Conservation (phyloP, 2,329 filamentous ascomycete genomes). For the Phyllosticta ampelicida region DNA sequence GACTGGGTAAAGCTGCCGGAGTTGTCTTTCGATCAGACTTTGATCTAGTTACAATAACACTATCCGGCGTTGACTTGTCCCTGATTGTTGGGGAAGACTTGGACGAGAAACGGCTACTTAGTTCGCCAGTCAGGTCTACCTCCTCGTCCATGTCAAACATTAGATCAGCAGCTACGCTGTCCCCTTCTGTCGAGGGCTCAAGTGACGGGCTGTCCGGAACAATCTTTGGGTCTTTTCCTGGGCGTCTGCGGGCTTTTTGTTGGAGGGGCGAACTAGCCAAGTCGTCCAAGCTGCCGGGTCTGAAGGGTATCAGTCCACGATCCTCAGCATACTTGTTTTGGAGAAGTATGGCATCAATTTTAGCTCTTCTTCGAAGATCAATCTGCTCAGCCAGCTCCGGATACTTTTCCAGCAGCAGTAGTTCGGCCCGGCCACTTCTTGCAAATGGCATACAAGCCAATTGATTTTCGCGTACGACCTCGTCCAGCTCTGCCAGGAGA, state of each 20-base stretch:
- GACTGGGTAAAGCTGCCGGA: background rate
- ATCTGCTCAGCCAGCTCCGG: slow-evolving; percentile 55
- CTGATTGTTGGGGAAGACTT: background rate
- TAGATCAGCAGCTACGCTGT: slow-evolving; percentile 59
- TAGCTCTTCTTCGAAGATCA: slow-evolving; percentile 55
- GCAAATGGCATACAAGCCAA: slow-evolving; percentile 65
- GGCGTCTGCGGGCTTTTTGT: slow-evolving; percentile 9
- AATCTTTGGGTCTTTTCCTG: slow-evolving; percentile 33
- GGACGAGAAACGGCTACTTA: background rate
- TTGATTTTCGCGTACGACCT: slow-evolving; percentile 72
- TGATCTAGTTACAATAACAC: background rate
- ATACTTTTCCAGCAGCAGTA: slow-evolving; percentile 52
- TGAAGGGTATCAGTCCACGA: slow-evolving; percentile 49
- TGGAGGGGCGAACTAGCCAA: slow-evolving; percentile 14
- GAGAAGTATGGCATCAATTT: slow-evolving; percentile 67
- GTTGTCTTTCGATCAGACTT: background rate
- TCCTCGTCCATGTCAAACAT: slow-evolving; percentile 96
- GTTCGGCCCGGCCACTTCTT: slow-evolving; percentile 61
- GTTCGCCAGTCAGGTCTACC: slow-evolving; percentile 22
- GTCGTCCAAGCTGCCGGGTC: slow-evolving; percentile 57
- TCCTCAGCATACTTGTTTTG: slow-evolving; percentile 53
- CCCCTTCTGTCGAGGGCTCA: slow-evolving; percentile 58
- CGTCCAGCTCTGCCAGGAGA: slow-evolving; percentile 69
- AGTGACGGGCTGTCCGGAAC: slow-evolving; percentile 48
- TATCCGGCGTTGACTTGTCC: no score